Conservation (phyloP, 495 filamentous ascomycete species). For the Hypoxylon rickii region DNA sequence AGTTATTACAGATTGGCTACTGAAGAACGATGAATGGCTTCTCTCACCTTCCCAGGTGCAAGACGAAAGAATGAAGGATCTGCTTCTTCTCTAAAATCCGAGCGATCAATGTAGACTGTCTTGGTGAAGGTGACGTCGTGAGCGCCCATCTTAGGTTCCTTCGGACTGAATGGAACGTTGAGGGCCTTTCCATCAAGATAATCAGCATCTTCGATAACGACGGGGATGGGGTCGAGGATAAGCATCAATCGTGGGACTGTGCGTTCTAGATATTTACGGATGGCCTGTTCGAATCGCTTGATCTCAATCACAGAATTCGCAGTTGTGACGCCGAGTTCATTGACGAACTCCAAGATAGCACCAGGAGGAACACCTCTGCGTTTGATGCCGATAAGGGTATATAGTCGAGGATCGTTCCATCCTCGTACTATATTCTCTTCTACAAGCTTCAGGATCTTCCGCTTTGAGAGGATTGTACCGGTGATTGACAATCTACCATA, state of each 20-base stretch:
- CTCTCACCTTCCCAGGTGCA: constrained; percentile 71
- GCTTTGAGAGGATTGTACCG: constrained; percentile 83
- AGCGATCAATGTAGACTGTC: constrained; percentile 88
- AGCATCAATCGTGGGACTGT: constrained; percentile 88
- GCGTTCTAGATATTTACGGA: constrained; percentile 80
- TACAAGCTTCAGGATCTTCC: constrained; percentile 78
- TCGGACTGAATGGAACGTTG: constrained; percentile 73
- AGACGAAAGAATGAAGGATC: constrained; percentile 73
- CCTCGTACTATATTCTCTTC: constrained; percentile 71
- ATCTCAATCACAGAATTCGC: constrained; percentile 72
- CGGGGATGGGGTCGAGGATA: constrained; percentile 77
- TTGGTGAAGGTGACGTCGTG: constrained; percentile 69
- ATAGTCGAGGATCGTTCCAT: constrained; percentile 90
- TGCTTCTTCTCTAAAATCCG: constrained; percentile 82
- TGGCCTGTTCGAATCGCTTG: constrained; percentile 73
- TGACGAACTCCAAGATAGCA: constrained; percentile 84
- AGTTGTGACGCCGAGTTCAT: constrained; percentile 86
- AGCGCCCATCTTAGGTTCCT: constrained; percentile 66
- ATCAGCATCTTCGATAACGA: constrained; percentile 77
- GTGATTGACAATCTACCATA: constrained; percentile 80
- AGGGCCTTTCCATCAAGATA: constrained; percentile 61
- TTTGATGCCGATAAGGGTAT: constrained; percentile 83
- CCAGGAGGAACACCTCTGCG: constrained; percentile 84
- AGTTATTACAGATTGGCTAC: not conserved
- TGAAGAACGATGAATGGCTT: not conserved